Evolutionary conservation across 768 basidiomycete genomes (phyloP), one percentile per base, ranked within the genome.

Genomic region (Tylopilus cervinicoccineus): DNA sequence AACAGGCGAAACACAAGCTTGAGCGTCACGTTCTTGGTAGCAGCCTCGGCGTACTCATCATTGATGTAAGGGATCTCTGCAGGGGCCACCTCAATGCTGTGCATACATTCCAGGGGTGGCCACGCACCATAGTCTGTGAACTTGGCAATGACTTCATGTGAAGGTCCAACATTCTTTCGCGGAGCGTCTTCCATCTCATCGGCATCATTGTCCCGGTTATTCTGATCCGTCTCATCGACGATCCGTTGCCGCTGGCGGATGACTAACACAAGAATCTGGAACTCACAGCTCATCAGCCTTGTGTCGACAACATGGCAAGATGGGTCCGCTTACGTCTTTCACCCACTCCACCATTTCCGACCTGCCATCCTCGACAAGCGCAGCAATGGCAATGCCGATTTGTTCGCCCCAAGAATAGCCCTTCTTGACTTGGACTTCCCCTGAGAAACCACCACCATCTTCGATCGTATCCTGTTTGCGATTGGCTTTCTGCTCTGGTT

Each of bases 401-500:
- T 97, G 84, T 60, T 97, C 86, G 56, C 83, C 91, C 83, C 86
- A 88, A 14, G 86, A 81, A 67, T 90, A 86, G 6, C 90, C 91
- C 58, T 89, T 90, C 74, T 88, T 88, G 53, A 95, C 81, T 51
- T 80, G 74, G 24, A 95, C 78, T 43, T 94, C 93, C 13, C 73
- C 76, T 32, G 81, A 77, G 63, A 75, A 75, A 41, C 67, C 65
- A 12, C 62, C 70, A 48, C 27, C 31, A 53, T 80, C 78, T 42
- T 64, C 63, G 17, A 59, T 45, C 6, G 39, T 48, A 41, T 71
- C 56, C 12, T 24, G 57, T 45, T 45, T 62, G 66, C 41, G 73
- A 69, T 33, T 61, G 59, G 47, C 70, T 57, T 69, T 83, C 53
- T 54, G 56, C 32, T 74, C 73, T 0, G 84, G 83, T 67, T 85